phyloP scores from a whole-genome alignment of 306 rosid species.

The Cucurbita ficifolia region DNA sequence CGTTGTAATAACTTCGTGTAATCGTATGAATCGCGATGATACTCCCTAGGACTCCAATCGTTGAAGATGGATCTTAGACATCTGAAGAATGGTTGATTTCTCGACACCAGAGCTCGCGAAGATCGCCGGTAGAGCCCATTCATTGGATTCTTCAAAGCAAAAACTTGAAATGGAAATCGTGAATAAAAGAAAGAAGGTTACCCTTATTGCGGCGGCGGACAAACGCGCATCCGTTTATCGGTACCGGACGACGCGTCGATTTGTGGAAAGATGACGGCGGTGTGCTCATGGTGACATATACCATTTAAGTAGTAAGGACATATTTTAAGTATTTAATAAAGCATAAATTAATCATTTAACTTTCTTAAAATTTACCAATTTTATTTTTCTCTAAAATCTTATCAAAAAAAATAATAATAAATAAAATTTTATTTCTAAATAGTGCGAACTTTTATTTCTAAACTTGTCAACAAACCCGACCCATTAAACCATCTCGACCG shows the following conservation, averaged over 20 bases:
- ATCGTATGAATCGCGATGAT: slow-evolving; percentile 20
- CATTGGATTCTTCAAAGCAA: slow-evolving; percentile 11
- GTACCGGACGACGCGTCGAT: not conserved
- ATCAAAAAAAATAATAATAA: not conserved
- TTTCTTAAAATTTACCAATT: too few relatives aligned
- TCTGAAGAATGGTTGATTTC: not conserved
- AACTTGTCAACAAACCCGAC: too few relatives aligned
- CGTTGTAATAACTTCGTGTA: slow-evolving; percentile 24
- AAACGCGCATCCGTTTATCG: not conserved
- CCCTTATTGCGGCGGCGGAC: not conserved
- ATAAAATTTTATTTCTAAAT: too few relatives aligned
- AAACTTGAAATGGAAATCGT: not conserved
- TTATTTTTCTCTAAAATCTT: too few relatives aligned
- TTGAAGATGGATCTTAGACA: slow-evolving; percentile 3
- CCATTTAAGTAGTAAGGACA: too few relatives aligned
- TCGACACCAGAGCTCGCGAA: not conserved
- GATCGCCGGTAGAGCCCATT: slow-evolving; percentile 17
- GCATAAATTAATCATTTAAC: too few relatives aligned
- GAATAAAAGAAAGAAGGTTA: not conserved
- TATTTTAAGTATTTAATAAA: too few relatives aligned
- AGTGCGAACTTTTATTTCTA: too few relatives aligned
- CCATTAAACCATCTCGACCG: too few relatives aligned
- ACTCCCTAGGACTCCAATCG: not conserved
- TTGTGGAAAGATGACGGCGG: not conserved
- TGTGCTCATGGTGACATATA: not conserved